A percentile compares a stretch with the other conserved stretches of the same genome.
Evolutionary conservation across 306 rosid genomes (phyloP).

Genomic region (Cicer judaicum): DNA sequence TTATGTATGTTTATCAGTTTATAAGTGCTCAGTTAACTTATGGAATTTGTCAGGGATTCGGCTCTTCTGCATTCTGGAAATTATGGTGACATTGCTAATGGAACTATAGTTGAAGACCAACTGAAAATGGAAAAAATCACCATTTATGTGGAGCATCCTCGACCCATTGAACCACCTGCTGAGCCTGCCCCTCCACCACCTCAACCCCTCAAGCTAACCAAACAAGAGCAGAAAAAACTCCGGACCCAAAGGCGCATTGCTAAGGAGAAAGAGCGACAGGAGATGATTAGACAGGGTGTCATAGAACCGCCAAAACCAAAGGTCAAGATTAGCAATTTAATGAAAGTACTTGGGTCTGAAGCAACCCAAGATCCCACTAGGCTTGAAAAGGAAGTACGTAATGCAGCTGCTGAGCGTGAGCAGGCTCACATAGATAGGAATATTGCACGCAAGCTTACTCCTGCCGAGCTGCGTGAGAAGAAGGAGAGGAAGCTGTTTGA

Average conservation of each 20-base stretch:
- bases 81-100: conserved; percentile 61
- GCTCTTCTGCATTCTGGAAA: conserved; percentile 69
- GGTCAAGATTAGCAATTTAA: conserved; percentile 92
- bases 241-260: conserved; percentile 91
- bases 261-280: conserved; percentile 91
- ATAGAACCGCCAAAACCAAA: conserved; percentile 93
- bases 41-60: conserved; percentile 65
- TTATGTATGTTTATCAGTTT: conserved; percentile 1
- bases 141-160: conserved; percentile 90
- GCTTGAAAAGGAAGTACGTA: conserved; percentile 90
- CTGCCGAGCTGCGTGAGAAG: conserved; percentile 95
- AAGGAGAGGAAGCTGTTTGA: conserved; percentile 91
- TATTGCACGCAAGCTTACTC: conserved; percentile 97
- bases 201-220: conserved; percentile 91
- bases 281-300: conserved; percentile 96
- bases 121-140: conserved; percentile 75
- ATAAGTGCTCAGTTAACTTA: conserved; percentile 24
- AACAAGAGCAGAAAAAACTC: conserved; percentile 95
- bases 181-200: conserved; percentile 99
- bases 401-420: conserved; percentile 98
- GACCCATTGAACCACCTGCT: conserved; percentile 95
- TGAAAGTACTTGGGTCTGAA: conserved; percentile 96
- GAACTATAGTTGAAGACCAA: conserved; percentile 53
- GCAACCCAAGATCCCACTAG: conserved; percentile 98
- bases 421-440: conserved; percentile 98